phyloP scores from a whole-genome alignment of 805 yeast genomes.

The Wickerhamomyces silvicola region DNA sequence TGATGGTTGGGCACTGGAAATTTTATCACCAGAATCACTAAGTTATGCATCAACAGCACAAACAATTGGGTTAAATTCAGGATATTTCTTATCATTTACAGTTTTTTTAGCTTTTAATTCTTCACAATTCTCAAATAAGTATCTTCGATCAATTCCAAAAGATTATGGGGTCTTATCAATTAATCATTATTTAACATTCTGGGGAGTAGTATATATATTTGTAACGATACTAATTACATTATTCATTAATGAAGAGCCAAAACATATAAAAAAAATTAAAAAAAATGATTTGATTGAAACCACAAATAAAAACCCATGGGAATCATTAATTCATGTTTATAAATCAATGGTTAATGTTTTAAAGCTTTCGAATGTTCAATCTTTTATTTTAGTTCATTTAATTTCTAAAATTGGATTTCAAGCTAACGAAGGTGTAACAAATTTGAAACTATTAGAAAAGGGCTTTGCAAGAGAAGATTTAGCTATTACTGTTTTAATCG shows the following conservation, averaged over 20 bases:
- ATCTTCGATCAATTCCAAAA: constrained; percentile 55
- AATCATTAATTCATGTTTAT: constrained; percentile 47
- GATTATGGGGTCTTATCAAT: constrained; percentile 64
- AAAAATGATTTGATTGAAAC: constrained; percentile 25
- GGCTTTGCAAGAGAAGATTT: constrained; percentile 92
- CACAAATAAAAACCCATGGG: constrained; percentile 19
- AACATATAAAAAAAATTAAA: constrained; percentile 28
- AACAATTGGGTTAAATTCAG: constrained; percentile 89
- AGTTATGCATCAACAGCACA: constrained; percentile 97
- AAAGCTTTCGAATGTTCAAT: constrained; percentile 62
- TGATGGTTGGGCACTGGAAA: constrained; percentile 97
- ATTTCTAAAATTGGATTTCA: constrained; percentile 89
- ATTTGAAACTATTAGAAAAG: constrained; percentile 80
- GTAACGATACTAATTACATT: constrained; percentile 58
- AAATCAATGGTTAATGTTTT: constrained; percentile 62
- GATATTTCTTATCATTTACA: constrained; percentile 88
- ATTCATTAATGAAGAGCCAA: constrained; percentile 68
- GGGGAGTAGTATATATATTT: constrained; percentile 67
- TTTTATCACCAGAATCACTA: constrained; percentile 68
- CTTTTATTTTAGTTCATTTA: constrained; percentile 67
- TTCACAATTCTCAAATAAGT: constrained; percentile 86
- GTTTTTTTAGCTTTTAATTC: constrained; percentile 87
- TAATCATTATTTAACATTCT: constrained; percentile 67
- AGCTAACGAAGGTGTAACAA: constrained; percentile 94
- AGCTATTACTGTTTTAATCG: constrained; percentile 86